phyloP scores from a whole-genome alignment of 1,284 basidiomycete genomes.

The Ceratorhiza oryzae-sativae region DNA sequence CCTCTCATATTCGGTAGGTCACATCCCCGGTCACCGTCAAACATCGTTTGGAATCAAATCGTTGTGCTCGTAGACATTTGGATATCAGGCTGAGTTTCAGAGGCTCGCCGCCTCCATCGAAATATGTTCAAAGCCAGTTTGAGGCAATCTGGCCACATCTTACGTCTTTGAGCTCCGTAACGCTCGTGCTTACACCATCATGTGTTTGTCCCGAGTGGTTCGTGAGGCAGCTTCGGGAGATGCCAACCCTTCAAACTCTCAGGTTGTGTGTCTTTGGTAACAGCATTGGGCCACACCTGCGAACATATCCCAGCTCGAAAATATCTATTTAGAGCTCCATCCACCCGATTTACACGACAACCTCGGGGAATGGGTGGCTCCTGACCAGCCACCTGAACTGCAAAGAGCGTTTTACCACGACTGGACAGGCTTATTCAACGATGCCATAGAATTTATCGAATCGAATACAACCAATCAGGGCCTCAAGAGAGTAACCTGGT shows the following conservation, averaged over 20 bases:
- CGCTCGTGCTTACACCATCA: slow-evolving; percentile 5
- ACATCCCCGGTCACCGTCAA: neutral
- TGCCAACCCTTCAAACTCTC: slow-evolving; percentile 1
- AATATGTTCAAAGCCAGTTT: neutral
- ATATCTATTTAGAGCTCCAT: slow-evolving; percentile 11
- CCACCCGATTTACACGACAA: neutral
- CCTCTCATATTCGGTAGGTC: neutral
- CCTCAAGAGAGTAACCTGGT: neutral
- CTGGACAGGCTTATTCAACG: slow-evolving; percentile 28
- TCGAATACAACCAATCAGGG: neutral
- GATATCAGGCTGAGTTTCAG: neutral
- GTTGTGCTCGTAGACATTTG: neutral
- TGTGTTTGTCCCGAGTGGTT: neutral
- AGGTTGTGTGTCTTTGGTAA: slow-evolving; percentile 6
- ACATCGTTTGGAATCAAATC: neutral
- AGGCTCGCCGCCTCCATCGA: neutral
- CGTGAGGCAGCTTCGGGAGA: neutral
- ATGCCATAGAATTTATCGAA: slow-evolving; percentile 5
- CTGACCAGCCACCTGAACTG: neutral
- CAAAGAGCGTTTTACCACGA: slow-evolving; percentile 7
- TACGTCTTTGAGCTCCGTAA: neutral
- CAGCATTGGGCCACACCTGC: slow-evolving; percentile 13
- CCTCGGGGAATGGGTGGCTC: neutral
- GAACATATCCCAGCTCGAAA: neutral
- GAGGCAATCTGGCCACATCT: slow-evolving; percentile 16